These are phyloP conservation scores for Lasiosphaeria ovina DNA, from an alignment of 495 filamentous ascomycete species.

Conservation along the genomic window DNA sequence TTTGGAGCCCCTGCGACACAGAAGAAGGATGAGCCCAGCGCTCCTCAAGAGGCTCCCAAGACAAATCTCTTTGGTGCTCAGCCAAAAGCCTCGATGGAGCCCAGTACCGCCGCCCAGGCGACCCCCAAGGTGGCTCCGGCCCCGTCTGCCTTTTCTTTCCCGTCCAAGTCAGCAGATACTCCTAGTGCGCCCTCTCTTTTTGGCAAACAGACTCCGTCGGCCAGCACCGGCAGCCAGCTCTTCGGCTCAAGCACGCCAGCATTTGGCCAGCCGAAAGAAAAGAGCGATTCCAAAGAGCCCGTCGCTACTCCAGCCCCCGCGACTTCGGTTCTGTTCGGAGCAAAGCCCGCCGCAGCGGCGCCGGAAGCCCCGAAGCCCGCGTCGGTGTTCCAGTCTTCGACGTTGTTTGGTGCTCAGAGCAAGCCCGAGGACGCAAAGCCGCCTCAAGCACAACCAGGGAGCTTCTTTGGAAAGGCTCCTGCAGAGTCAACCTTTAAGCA, in stretches of 20 bases:
- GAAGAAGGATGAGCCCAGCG: constrained; percentile 21
- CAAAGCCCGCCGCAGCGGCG: constrained; percentile 14
- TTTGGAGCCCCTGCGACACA: constrained; percentile 22
- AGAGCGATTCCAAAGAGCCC: constrained; percentile 20
- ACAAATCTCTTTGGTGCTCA: constrained; percentile 24
- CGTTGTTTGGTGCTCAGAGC: constrained; percentile 41
- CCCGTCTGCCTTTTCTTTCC: constrained; percentile 16
- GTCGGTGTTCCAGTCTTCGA: constrained; percentile 38
- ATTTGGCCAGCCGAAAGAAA: constrained; percentile 23
- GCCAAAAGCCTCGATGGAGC: constrained; percentile 24
- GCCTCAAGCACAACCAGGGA: constrained; percentile 20
- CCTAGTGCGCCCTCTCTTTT: constrained; percentile 27
- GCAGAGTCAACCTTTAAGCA: constrained; percentile 10
- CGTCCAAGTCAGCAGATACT: constrained; percentile 20
- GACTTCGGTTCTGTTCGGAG: constrained; percentile 22
- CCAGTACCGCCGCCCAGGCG: constrained; percentile 11
- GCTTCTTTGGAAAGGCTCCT: constrained; percentile 33
- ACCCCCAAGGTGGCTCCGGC: constrained; percentile 15
- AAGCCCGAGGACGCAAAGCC: constrained; percentile 29
- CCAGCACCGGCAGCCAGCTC: constrained; percentile 14
- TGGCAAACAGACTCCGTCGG: constrained; percentile 17
- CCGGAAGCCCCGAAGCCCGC: constrained; percentile 25
- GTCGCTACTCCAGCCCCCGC: constrained; percentile 16
- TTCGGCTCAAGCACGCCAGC: constrained; percentile 20
- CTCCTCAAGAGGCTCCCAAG: constrained; percentile 16